A percentile compares a stretch with the other conserved stretches of the same genome.
phyloP scores from a whole-genome alignment of 164 flowering plant species.

The Vitis labrusca region DNA sequence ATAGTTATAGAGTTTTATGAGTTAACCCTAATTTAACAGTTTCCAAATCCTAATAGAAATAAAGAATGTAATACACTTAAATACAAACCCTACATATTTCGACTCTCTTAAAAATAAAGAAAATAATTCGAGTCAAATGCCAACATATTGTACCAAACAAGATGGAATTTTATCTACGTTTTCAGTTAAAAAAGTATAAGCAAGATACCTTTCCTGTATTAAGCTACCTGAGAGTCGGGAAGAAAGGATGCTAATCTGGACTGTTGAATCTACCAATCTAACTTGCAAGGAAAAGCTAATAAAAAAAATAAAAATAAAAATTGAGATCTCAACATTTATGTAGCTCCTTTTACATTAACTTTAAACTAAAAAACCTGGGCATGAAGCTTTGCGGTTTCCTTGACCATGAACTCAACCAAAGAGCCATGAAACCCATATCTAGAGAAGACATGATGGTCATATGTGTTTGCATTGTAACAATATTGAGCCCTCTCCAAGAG shows the following conservation, averaged over 20 bases:
- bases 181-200: too few species aligned
- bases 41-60: too few species aligned
- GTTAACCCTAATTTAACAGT: too few species aligned
- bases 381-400: slow-evolving; percentile 70
- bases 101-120: too few species aligned
- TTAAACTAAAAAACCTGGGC: slow-evolving; percentile 35
- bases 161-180: too few species aligned
- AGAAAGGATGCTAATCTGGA: slow-evolving; percentile 77
- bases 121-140: too few species aligned
- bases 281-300: slow-evolving; percentile 1
- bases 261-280: slow-evolving; percentile 68
- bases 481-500: slow-evolving; percentile 46
- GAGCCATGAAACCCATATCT: slow-evolving; percentile 53
- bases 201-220: background rate
- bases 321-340: background rate
- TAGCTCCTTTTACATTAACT: background rate
- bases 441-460: slow-evolving; percentile 43
- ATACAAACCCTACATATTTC: too few species aligned
- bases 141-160: too few species aligned
- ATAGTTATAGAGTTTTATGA: too few species aligned
- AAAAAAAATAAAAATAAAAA: background rate
- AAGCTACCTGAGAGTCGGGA: slow-evolving; percentile 61
- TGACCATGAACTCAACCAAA: slow-evolving; percentile 55
- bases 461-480: slow-evolving; percentile 17
- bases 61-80: too few species aligned